Conservation (phyloP, 1,284 basidiomycete genomes). For the Vanrija humicola region DNA sequence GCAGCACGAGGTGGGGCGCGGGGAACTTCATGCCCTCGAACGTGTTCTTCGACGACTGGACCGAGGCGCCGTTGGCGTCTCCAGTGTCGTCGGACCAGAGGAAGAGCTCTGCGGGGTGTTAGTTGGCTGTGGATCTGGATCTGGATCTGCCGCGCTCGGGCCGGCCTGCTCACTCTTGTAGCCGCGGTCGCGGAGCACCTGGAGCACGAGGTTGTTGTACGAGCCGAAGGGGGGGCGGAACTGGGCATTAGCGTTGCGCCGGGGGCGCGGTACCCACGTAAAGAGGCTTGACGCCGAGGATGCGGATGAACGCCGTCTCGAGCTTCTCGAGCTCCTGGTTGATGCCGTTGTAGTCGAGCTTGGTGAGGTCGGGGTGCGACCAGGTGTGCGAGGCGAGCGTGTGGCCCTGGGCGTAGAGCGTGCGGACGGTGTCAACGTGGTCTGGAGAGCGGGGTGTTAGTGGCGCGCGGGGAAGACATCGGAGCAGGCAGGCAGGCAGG, state of each 20-base stretch:
- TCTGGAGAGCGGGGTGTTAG: slow-evolving; percentile 26
- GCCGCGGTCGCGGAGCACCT: slow-evolving; percentile 51
- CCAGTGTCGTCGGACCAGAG: slow-evolving; percentile 45
- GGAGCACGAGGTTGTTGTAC: slow-evolving; percentile 54
- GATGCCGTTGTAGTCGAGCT: slow-evolving; percentile 45
- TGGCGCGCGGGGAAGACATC: slow-evolving; percentile 28
- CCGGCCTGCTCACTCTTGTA: slow-evolving; percentile 38
- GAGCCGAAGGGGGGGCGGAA: slow-evolving; percentile 53
- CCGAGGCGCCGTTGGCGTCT: slow-evolving; percentile 34
- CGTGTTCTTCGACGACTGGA: slow-evolving; percentile 25
- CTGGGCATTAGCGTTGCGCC: not conserved
- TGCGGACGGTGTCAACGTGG: slow-evolving; percentile 11
- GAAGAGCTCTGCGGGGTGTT: slow-evolving; percentile 31
- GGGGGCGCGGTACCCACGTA: slow-evolving; percentile 53
- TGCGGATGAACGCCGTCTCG: slow-evolving; percentile 55
- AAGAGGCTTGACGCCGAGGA: slow-evolving; percentile 53
- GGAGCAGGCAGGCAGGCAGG: slow-evolving; percentile 19
- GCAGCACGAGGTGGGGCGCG: slow-evolving; percentile 36
- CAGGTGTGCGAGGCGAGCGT: slow-evolving; percentile 59
- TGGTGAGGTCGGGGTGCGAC: slow-evolving; percentile 54
- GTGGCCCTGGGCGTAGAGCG: slow-evolving; percentile 38
- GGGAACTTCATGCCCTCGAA: slow-evolving; percentile 32
- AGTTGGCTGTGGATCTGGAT: not conserved
- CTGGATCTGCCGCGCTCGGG: not conserved
- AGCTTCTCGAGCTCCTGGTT: slow-evolving; percentile 51